phyloP scores from a whole-genome alignment of 2,329 filamentous ascomycete genomes.

The Fusarium sp. region DNA sequence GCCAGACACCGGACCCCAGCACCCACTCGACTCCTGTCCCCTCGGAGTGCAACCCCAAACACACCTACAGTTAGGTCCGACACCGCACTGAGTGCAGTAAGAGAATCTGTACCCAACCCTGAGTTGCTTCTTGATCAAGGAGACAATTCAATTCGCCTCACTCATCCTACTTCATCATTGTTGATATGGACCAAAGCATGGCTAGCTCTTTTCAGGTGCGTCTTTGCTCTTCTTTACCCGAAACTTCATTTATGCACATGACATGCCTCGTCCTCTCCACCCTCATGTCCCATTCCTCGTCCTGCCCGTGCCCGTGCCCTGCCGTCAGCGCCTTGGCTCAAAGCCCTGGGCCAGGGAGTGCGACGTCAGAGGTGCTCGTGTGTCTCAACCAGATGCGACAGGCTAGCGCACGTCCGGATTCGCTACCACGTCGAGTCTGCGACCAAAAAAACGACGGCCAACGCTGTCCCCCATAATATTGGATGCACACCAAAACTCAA shows the following conservation, averaged over 20 bases:
- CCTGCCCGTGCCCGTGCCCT: background rate
- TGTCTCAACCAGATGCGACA: constrained; percentile 53
- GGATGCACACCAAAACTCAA: constrained; percentile 32
- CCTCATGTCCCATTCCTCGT: constrained; percentile 10
- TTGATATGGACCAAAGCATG: background rate
- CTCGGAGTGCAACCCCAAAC: constrained; percentile 5
- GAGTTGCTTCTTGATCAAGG: background rate
- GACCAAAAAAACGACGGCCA: constrained; percentile 32
- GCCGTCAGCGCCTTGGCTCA: constrained; percentile 22
- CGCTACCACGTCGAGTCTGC: constrained; percentile 43
- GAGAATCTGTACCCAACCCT: background rate
- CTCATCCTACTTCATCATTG: background rate
- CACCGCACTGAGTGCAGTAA: background rate
- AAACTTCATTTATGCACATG: constrained; percentile 14
- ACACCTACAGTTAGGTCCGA: constrained; percentile 2
- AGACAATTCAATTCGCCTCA: background rate
- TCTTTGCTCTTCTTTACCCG: constrained; percentile 19
- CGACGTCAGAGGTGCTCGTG: constrained; percentile 53
- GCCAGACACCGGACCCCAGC: constrained; percentile 14
- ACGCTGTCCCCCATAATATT: constrained; percentile 21
- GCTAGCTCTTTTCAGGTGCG: constrained; percentile 6
- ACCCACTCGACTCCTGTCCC: constrained; percentile 9
- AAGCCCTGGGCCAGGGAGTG: constrained; percentile 38
- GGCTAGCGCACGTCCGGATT: constrained; percentile 46
- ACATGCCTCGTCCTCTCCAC: background rate